Conservation (phyloP, 495 filamentous ascomycete species). For the Chaetomium cochliodes region DNA sequence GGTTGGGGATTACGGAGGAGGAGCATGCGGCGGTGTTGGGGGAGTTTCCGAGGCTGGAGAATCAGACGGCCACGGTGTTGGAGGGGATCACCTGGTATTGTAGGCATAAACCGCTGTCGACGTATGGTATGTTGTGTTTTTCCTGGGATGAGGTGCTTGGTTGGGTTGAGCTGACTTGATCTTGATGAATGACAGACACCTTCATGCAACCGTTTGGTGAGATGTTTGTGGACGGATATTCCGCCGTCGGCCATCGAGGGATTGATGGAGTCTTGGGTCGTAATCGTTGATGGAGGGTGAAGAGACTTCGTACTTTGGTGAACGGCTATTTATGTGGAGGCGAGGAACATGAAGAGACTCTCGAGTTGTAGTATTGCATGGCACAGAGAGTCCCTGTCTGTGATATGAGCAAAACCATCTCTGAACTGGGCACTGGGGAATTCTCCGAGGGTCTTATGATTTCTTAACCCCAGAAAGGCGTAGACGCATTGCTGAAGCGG, state of each 20-base stretch:
- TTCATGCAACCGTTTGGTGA: conserved; percentile 2
- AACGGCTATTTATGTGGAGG: no score
- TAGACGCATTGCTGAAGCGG: no score
- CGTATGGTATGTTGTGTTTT: neutral
- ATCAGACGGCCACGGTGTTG: neutral
- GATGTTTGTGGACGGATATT: conserved; percentile 1
- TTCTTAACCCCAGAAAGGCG: no score
- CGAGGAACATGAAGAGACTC: no score
- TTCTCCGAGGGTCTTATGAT: no score
- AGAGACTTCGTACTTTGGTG: no score
- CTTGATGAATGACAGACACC: neutral
- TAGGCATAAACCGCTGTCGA: neutral
- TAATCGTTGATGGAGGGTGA: no score
- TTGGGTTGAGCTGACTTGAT: neutral
- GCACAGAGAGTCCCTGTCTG: no score
- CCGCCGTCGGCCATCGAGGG: neutral
- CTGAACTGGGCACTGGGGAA: no score
- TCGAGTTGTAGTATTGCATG: no score
- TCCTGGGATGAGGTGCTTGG: neutral
- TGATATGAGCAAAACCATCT: no score
- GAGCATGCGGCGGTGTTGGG: neutral
- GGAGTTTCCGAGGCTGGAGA: neutral
- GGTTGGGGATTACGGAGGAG: neutral
- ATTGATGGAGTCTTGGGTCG: neutral
- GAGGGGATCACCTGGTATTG: neutral